A percentile compares a stretch with the other conserved stretches of the same genome.
Evolutionary conservation across 2,329 filamentous ascomycete genomes (phyloP).

Genomic region (Colletotrichum tropicale): DNA sequence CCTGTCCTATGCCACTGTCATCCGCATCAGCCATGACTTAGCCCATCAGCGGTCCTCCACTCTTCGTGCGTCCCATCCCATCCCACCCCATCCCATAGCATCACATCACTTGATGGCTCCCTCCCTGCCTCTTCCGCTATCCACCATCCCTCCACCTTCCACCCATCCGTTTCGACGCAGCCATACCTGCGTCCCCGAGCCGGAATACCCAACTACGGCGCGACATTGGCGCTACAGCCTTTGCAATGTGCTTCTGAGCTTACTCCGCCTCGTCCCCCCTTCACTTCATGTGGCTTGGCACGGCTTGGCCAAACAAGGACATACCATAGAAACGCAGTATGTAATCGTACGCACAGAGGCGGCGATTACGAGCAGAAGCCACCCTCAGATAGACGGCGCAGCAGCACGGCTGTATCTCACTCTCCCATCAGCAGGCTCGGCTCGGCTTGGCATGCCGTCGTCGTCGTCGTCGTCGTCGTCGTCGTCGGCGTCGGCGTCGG

Average conservation of each 20-base stretch:
- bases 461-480: not conserved
- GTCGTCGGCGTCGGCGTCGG: not conserved
- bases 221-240: not conserved
- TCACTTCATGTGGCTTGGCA: not conserved
- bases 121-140: not conserved
- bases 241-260: not conserved
- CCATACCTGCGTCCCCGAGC: not conserved
- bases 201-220: not conserved
- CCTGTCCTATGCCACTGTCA: too few species aligned
- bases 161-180: too few species aligned
- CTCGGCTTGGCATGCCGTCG: not conserved
- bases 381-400: not conserved
- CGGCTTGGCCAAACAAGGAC: not conserved
- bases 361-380: not conserved
- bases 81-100: not conserved
- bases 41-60: too few species aligned
- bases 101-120: not conserved
- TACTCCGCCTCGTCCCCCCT: not conserved
- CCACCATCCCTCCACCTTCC: not conserved
- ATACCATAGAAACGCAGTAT: not conserved
- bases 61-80: too few species aligned
- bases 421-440: too few species aligned
- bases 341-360: not conserved
- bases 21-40: too few species aligned
- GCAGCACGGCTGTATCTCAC: not conserved